Base-by-base conservation (phyloP, 2,329 filamentous ascomycete genomes). In the Pezicula rhizophila region DNA sequence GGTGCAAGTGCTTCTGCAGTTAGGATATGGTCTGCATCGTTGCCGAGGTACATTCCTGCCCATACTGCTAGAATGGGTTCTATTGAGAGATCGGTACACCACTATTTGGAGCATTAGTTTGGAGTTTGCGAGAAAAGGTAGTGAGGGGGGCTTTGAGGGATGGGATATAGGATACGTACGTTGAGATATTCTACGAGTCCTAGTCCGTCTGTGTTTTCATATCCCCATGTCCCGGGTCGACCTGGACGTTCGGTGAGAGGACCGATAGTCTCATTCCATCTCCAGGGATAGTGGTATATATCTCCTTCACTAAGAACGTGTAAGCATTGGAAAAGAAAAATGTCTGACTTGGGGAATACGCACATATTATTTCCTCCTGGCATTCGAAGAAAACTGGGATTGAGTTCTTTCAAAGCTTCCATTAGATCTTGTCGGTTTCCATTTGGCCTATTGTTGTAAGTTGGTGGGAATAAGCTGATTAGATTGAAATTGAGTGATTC, bases 301-400 rank as follows among this genome's bases (percentile, higher is more conserved):
- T 41, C 51, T 38, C 48, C 53, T 55, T 55, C 58, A 47, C 41
- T 55, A 46, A 20, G 1, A 26, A 57, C 68, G 59, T 67, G 33
- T 68, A 20, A 50, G 54, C 45, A 52, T 47, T 49, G 47, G 48
- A 23, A 49, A 37, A 25, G 12, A n/a, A 8, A 14, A 23, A 41
- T 41, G 12, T 23, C 12, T 5, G 28, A 23, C 57, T 67, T 59
- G 66, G 37, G 8, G 23, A 46, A 26, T 17, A 56, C 64, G 49
- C 60, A 62, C 59, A 83, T 64, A 68, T 80, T 82, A 60, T 81
- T 82, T 8, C 80, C 82, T 5, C 84, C 84, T 0, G 83, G 82
- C 50, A 85, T 77, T 14, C 84, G 75, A 40, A 87, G 71, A 56
- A 85, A 76, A n/a, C 72, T 73, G 0, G 76, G 74, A 45, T 78